These are phyloP conservation scores for Agrocybe praecox DNA, from an alignment of 768 basidiomycete species.

Conservation along the genomic window DNA sequence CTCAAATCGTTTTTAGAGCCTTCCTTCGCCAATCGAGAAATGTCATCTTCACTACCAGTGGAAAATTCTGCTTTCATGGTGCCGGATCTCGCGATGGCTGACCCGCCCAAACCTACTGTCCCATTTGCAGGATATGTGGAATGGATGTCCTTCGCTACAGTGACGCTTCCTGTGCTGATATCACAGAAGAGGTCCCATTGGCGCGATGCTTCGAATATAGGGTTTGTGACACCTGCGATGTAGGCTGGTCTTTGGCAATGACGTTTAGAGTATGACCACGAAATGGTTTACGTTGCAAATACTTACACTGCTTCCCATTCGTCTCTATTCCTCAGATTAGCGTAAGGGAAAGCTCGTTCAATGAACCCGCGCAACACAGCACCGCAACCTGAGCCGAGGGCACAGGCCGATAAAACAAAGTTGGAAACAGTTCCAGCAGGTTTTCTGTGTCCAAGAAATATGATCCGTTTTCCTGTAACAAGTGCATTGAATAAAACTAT, in stretches of 20 bases:
- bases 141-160: slow-evolving; percentile 85
- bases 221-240: slow-evolving; percentile 97
- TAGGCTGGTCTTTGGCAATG: slow-evolving; percentile 69
- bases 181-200: slow-evolving; percentile 96
- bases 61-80: slow-evolving; percentile 68
- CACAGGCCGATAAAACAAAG: slow-evolving; percentile 93
- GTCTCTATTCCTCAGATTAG: slow-evolving; percentile 84
- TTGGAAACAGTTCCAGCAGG: slow-evolving; percentile 90
- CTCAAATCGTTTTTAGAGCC: slow-evolving; percentile 57
- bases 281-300: background rate
- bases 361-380: slow-evolving; percentile 83
- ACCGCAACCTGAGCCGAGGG: slow-evolving; percentile 90
- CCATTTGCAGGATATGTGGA: slow-evolving; percentile 50
- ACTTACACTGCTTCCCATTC: slow-evolving; percentile 89
- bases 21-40: slow-evolving; percentile 60
- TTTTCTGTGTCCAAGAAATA: slow-evolving; percentile 89
- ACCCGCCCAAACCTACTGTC: slow-evolving; percentile 40
- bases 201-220: slow-evolving; percentile 86
- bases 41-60: slow-evolving; percentile 68
- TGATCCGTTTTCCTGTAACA: slow-evolving; percentile 92
- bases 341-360: slow-evolving; percentile 93
- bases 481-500: slow-evolving; percentile 96
- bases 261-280: background rate
- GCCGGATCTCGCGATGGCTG: slow-evolving; percentile 56
- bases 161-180: slow-evolving; percentile 83